Conservation (phyloP, 176 grass and related monocot genomes). For the Zoysia pacifica region DNA sequence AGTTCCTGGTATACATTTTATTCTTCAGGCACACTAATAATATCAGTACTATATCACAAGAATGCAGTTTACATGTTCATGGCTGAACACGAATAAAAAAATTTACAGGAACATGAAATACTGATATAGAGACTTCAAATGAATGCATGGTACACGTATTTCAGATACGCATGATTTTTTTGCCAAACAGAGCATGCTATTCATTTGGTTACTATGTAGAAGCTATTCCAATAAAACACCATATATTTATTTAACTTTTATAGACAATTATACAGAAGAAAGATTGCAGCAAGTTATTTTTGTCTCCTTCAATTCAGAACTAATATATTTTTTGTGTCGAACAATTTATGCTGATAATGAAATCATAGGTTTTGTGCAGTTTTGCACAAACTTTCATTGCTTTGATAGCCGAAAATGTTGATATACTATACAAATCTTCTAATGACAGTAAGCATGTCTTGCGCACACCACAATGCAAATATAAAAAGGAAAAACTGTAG, state of each 20-base stretch:
- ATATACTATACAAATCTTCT: slow-evolving; percentile 53
- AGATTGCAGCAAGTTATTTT: slow-evolving; percentile 6
- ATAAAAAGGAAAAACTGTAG: slow-evolving; percentile 42
- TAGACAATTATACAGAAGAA: slow-evolving; percentile 14
- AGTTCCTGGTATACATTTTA: slow-evolving; percentile 7
- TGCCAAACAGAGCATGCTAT: background rate
- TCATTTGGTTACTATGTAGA: background rate
- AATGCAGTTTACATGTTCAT: no score
- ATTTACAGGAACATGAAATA: slow-evolving; percentile 13
- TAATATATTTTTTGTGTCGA: background rate
- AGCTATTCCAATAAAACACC: slow-evolving; percentile 6
- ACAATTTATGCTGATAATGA: slow-evolving; percentile 22
- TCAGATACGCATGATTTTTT: background rate
- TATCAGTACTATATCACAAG: background rate
- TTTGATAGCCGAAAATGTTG: slow-evolving; percentile 25
- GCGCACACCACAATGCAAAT: slow-evolving; percentile 36
- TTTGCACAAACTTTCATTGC: slow-evolving; percentile 41
- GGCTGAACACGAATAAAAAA: background rate
- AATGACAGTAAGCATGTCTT: slow-evolving; percentile 28
- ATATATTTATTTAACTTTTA: slow-evolving; percentile 27
- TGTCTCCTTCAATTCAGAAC: slow-evolving; percentile 20
- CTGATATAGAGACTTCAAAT: slow-evolving; percentile 3
- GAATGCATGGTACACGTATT: slow-evolving; percentile 1
- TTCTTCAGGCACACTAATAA: background rate
- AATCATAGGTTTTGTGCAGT: slow-evolving; percentile 21